These are phyloP conservation scores for Alternaria dauci DNA, from an alignment of 2,329 filamentous ascomycete genomes.

Conservation along the genomic window DNA sequence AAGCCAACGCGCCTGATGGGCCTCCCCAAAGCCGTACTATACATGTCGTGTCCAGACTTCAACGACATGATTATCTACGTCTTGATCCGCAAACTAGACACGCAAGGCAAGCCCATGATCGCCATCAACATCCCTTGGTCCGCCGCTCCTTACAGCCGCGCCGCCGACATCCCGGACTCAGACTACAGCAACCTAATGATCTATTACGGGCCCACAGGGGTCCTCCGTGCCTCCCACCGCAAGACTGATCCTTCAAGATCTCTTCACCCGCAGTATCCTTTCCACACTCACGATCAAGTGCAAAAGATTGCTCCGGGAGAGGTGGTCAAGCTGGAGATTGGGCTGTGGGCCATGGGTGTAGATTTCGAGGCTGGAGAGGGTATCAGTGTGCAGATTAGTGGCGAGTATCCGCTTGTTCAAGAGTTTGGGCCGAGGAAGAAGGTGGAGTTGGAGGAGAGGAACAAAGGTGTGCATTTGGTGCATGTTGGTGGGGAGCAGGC, in stretches of 20 bases:
- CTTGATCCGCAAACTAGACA: constrained; percentile 27
- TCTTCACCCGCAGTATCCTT: constrained; percentile 31
- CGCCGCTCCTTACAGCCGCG: constrained; percentile 7
- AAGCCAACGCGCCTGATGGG: constrained; percentile 55
- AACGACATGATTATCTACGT: constrained; percentile 54
- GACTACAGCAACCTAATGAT: constrained; percentile 16
- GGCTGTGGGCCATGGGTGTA: constrained; percentile 47
- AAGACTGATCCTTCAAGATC: constrained; percentile 15
- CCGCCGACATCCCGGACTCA: constrained; percentile 18
- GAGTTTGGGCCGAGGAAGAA: constrained; percentile 16
- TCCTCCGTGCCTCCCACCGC: constrained; percentile 26
- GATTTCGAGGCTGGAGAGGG: constrained; percentile 52
- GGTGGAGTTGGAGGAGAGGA: constrained; percentile 14
- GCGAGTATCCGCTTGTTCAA: constrained; percentile 15
- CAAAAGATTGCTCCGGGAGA: constrained; percentile 51
- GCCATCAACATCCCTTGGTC: constrained; percentile 55
- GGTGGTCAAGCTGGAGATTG: constrained; percentile 34
- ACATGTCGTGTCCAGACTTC: constrained; percentile 54
- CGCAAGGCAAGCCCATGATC: constrained; percentile 51
- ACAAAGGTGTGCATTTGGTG: constrained; percentile 20
- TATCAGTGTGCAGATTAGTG: constrained; percentile 12
- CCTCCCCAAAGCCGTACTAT: constrained; percentile 57
- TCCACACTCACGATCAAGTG: constrained; percentile 53
- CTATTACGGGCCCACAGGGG: constrained; percentile 18
- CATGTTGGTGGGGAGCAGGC: constrained; percentile 16